Evolutionary conservation across 2,329 filamentous ascomycete genomes (phyloP), one percentile per base, ranked within the genome.

Genomic region (Colletotrichum tabaci): DNA sequence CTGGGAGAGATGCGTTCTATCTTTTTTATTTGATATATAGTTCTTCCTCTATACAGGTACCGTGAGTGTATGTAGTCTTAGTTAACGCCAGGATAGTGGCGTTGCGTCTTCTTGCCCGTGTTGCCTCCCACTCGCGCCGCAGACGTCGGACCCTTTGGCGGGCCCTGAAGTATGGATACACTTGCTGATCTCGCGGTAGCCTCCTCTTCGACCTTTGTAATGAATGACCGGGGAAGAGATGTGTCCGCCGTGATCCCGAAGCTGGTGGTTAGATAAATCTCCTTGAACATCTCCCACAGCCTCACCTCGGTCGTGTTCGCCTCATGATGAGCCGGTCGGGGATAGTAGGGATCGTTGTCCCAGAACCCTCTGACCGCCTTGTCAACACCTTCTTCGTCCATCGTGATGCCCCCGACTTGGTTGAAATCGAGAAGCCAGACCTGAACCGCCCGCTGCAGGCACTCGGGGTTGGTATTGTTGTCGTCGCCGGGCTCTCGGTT

Each of bases 301-400:
- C 40, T 57, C 8, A 35, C 35, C 35, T 42, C 53, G 7, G 7
- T 42, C n/a, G 35, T 40, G 18, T 40, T n/a, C 13, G 5, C 12
- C 10, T 26, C 38, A 0, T 30, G n/a, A 21, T 2, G 18, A 8
- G 53, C 12, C 9, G 57, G 42, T n/a, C 57, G 18, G 6, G 57
- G 57, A 9, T n/a, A 61, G 10, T 47, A 61, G 10, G 57, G 57
- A 21, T 61, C 57, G n/a, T 47, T 61, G 3, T 61, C 57, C 57
- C 57, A 61, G 42, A 61, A 61, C 9, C 13, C 57, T 6, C 10
- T 35, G 1, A 38, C 57, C 7, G 57, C 57, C 3, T n/a, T 21
- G 8, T n/a, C 23, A 13, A 47, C 12, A 2, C 56, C 56, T 16
- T 26, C 42, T 16, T 30, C n/a, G 13, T 56, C 35, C 53, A 56